Percentiles rank a stretch among this genome's conserved stretches.
Conservation (phyloP, 257 asterid genomes). For the Penstemon eatonii region DNA sequence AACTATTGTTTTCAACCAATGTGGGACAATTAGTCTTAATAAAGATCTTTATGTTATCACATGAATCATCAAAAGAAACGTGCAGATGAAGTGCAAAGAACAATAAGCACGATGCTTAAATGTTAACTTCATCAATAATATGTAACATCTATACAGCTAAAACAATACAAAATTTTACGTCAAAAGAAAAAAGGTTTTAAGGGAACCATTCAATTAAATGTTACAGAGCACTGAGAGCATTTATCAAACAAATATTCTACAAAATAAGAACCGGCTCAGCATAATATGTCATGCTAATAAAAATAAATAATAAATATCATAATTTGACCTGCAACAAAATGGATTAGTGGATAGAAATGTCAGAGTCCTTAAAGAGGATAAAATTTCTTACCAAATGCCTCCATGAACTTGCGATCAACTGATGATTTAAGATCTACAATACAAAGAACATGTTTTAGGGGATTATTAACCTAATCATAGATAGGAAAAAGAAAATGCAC, state of each 20-base stretch:
- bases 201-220: constrained; percentile 1
- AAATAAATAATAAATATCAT: constrained; percentile 14
- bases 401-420: constrained; percentile 76
- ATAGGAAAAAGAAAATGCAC: neutral
- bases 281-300: neutral
- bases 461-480: constrained; percentile 21
- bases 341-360: constrained; percentile 6
- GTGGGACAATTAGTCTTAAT: no score
- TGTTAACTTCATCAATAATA: constrained; percentile 16
- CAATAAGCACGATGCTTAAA: constrained; percentile 19
- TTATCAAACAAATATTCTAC: neutral
- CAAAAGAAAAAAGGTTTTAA: constrained; percentile 9
- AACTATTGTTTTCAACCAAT: no score
- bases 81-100: constrained; percentile 7
- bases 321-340: constrained; percentile 8
- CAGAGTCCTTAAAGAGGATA: constrained; percentile 16
- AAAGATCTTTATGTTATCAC: constrained; percentile 3
- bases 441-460: constrained; percentile 20
- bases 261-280: neutral
- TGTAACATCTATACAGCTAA: constrained; percentile 18
- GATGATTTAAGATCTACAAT: constrained; percentile 78
- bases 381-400: constrained; percentile 68
- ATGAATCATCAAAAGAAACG: constrained; percentile 8
- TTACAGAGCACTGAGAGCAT: neutral
- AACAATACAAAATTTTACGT: constrained; percentile 8